Percentiles rank a stretch among this genome's conserved stretches.
These are phyloP conservation scores for Fusarium lateritium DNA, from an alignment of 2,329 filamentous ascomycete species.

Conservation along the genomic window DNA sequence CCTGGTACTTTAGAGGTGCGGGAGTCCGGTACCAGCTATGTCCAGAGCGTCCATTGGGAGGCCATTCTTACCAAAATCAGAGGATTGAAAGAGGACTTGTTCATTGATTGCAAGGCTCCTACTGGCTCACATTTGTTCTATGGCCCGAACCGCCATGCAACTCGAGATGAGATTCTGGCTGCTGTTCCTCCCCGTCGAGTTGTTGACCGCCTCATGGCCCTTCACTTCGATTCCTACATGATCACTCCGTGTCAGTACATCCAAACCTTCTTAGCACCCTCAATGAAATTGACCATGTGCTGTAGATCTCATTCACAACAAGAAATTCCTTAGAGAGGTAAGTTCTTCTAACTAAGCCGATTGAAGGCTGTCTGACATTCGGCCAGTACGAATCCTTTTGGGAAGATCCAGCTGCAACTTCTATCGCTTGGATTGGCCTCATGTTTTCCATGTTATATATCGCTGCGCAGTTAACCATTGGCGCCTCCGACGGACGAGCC, in stretches of 20 bases:
- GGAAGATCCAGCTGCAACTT: slow-evolving; percentile 24
- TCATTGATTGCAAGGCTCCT: slow-evolving; percentile 18
- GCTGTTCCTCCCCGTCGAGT: slow-evolving; percentile 32
- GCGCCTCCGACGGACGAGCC: slow-evolving; percentile 10
- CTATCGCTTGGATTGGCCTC: slow-evolving; percentile 32
- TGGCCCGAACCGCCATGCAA: slow-evolving; percentile 31
- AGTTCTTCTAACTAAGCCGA: slow-evolving; percentile 4
- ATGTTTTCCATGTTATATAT: slow-evolving; percentile 36
- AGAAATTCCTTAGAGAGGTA: slow-evolving; percentile 36
- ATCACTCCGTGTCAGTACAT: slow-evolving; percentile 29
- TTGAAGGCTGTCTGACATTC: slow-evolving; percentile 27
- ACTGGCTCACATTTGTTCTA: slow-evolving; percentile 34
- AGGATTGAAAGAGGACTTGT: slow-evolving; percentile 34
- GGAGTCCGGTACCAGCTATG: slow-evolving; percentile 34
- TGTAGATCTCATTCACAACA: slow-evolving; percentile 30
- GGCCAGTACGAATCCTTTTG: slow-evolving; percentile 29
- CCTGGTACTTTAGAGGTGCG: slow-evolving; percentile 27
- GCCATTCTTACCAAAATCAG: slow-evolving; percentile 34
- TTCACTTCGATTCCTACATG: slow-evolving; percentile 34
- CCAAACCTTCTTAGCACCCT: slow-evolving; percentile 4
- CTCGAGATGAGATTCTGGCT: slow-evolving; percentile 29
- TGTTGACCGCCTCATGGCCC: slow-evolving; percentile 35
- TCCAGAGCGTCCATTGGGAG: slow-evolving; percentile 35
- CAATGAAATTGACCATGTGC: slow-evolving; percentile 18
- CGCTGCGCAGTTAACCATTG: slow-evolving; percentile 27